These are phyloP conservation scores for Torulaspora globosa DNA, from an alignment of 1,139 yeast genomes.

Conservation along the genomic window DNA sequence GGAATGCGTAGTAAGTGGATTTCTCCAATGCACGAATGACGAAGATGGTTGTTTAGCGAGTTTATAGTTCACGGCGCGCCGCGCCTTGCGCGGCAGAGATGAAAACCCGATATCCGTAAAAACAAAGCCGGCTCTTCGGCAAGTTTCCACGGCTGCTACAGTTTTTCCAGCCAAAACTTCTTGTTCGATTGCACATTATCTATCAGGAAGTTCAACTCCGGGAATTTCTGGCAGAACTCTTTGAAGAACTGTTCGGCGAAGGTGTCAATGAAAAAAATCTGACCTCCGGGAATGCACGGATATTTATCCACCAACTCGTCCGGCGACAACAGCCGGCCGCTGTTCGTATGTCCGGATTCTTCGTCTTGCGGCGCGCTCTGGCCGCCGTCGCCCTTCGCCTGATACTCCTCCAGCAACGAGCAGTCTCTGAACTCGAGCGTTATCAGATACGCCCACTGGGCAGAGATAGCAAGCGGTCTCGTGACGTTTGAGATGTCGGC, in stretches of 20 bases:
- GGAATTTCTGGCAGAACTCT: constrained; percentile 55
- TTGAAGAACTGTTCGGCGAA: constrained; percentile 76
- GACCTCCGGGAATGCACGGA: constrained; percentile 65
- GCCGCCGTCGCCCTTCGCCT: constrained; percentile 4
- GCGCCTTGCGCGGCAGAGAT: too few relatives aligned
- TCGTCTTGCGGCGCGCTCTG: constrained; percentile 1
- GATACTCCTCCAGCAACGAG: constrained; percentile 39
- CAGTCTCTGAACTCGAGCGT: constrained; percentile 76
- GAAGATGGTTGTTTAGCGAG: background rate
- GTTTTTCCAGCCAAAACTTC: constrained; percentile 39
- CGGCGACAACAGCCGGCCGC: constrained; percentile 8
- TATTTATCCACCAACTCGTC: constrained; percentile 38
- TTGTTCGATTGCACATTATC: constrained; percentile 41
- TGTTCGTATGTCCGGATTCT: constrained; percentile 11
- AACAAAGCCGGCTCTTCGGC: too few relatives aligned
- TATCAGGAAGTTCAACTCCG: constrained; percentile 51
- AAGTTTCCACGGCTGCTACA: too few relatives aligned
- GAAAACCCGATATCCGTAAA: too few relatives aligned
- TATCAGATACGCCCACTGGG: constrained; percentile 81
- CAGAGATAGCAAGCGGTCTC: constrained; percentile 67
- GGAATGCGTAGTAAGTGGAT: constrained; percentile 1
- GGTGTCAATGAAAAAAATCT: constrained; percentile 74
- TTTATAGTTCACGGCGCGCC: too few relatives aligned
- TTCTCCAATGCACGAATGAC: constrained; percentile 1
- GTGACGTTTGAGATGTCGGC: constrained; percentile 94